Conservation (phyloP, 2,329 filamentous ascomycete species). For the Arthrobotrys sphaeroides region DNA sequence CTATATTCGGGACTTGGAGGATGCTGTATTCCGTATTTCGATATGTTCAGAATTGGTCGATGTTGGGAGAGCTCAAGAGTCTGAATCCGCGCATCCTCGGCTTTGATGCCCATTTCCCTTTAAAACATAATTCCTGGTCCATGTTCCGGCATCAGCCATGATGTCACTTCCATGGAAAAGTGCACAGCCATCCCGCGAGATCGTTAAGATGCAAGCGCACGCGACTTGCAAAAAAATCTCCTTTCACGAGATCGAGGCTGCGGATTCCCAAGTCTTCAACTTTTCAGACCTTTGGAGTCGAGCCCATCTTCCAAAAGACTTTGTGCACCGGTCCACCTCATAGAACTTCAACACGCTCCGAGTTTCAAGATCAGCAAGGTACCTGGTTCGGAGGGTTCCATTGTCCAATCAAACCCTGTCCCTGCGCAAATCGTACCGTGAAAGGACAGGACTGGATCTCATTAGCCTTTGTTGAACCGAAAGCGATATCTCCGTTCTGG, state of each 20-base stretch:
- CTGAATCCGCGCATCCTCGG: slow-evolving; percentile 3
- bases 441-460: not conserved
- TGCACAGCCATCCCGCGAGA: not conserved
- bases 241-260: slow-evolving; percentile 5
- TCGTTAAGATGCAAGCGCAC: not conserved
- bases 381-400: not conserved
- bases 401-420: slow-evolving; percentile 11
- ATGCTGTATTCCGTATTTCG: not conserved
- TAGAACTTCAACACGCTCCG: not conserved
- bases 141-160: not conserved
- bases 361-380: slow-evolving; percentile 18
- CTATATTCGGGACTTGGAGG: not conserved
- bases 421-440: slow-evolving; percentile 15
- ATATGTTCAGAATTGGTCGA: not conserved
- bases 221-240: not conserved
- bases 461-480: slow-evolving; percentile 18
- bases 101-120: slow-evolving; percentile 5
- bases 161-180: slow-evolving; percentile 2
- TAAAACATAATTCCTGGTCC: slow-evolving; percentile 6
- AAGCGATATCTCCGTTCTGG: slow-evolving; percentile 8
- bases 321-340: not conserved
- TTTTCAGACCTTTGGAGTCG: not conserved
- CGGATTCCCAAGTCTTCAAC: not conserved
- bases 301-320: not conserved
- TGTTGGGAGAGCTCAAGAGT: not conserved